Base-by-base conservation (phyloP, 805 yeast genomes). In the Yarrowia osloensis region DNA sequence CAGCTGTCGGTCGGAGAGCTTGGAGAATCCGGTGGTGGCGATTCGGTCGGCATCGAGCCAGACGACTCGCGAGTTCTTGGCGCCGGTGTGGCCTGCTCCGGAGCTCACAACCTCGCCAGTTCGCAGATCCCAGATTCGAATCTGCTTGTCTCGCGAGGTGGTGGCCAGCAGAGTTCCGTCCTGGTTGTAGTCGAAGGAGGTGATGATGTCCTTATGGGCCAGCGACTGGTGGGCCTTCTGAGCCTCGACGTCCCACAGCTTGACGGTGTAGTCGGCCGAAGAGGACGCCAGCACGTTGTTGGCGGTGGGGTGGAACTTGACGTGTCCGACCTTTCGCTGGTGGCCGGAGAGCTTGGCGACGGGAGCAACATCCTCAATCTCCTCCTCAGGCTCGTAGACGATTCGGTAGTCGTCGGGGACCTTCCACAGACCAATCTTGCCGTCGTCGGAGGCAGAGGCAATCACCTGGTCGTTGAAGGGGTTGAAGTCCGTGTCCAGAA, bases 11-110 rank as follows among this genome's bases (percentile, higher is more conserved):
- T 95, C 98, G 54, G 97, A 90, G 71, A 90, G 82, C 74, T 89
- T 86, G 29, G 97, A 91, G 77, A 95, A 95, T 1, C 99, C 99
- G 9, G 99, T 93, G 44, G 99, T 94, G 62, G 88, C 89, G 40
- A 95, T 79, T 72, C 98, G 84, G 74, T 93, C 89, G 54, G 88
- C 80, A 73, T 90, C 86, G 69, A 94, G 79, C 98, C 99, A 95
- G 17, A 85, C 86, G 44, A 91, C 89, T 76, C 98, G 86, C 24
- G 93, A 84, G 37, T 90, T 87, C 77, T 95, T 95, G 39, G 98
- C 97, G 69, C 98, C 98, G 2, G 89, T 80, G 75, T 95, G 99
- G 19, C 97, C 96, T 1, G 88, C 81, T 42, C 97, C 97, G 77
- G 92, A 97, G 49, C 89, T 84, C 46, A 93, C 77, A 37, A 93